A percentile compares a stretch with the other conserved stretches of the same genome.
Conservation (phyloP, 148 eudicot genomes). For the Chenopodium berlandieri region DNA sequence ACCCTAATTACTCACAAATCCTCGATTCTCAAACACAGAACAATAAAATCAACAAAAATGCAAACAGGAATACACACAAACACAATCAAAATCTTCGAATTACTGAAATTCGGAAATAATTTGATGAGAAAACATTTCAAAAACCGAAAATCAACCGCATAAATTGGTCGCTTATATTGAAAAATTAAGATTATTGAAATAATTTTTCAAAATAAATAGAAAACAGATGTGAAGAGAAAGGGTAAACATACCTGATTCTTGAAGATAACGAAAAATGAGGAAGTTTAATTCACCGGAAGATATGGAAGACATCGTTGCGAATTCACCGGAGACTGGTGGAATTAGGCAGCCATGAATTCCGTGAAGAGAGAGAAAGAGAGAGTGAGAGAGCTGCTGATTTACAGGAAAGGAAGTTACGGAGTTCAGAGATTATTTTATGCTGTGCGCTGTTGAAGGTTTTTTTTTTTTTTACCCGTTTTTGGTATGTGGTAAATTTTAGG, state of each 20-base stretch:
- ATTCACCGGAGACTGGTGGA: constrained; percentile 10
- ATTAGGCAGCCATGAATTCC: constrained; percentile 12
- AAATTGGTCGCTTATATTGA: not conserved
- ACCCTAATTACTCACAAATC: constrained; percentile 29
- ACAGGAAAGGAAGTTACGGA: not conserved
- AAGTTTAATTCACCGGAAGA: constrained; percentile 64
- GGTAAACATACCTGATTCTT: constrained; percentile 61
- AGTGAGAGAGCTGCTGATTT: not conserved
- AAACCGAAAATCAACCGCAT: not conserved
- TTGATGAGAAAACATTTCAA: not conserved
- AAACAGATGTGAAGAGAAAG: not conserved
- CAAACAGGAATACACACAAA: constrained; percentile 1
- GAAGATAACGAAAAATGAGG: constrained; percentile 74
- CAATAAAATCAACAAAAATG: not conserved
- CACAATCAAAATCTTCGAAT: not conserved
- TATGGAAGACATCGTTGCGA: constrained; percentile 42
- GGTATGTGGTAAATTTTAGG: too few species aligned
- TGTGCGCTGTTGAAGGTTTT: too few species aligned
- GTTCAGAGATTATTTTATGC: not conserved
- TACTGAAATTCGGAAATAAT: not conserved
- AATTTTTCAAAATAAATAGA: not conserved
- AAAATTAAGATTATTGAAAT: not conserved
- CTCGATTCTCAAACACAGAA: not conserved
- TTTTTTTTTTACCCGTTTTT: too few species aligned
- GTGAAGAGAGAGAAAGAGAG: not conserved